Percentiles rank a stretch among this genome's conserved stretches.
These are phyloP conservation scores for Penicillium sp. DNA, from an alignment of 2,329 filamentous ascomycete species.

Conservation along the genomic window DNA sequence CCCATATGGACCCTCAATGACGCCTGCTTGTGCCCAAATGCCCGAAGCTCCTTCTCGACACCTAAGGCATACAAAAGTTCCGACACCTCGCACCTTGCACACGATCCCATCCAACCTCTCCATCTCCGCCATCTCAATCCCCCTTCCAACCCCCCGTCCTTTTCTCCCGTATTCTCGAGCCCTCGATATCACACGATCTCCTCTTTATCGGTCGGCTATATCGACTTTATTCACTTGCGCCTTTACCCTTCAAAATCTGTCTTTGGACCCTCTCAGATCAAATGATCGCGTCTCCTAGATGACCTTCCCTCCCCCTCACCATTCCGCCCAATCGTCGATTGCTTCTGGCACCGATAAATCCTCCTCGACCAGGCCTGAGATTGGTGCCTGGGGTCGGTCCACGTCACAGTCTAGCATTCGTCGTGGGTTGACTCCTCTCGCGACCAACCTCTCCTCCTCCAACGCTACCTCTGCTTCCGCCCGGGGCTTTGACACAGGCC, in stretches of 20 bases:
- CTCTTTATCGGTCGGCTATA: conserved; percentile 10
- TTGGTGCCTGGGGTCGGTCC: conserved; percentile 54
- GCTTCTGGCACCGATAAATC: conserved; percentile 48
- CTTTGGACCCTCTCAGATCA: conserved; percentile 39
- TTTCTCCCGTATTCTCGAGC: conserved; percentile 7
- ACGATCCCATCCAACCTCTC: conserved; percentile 21
- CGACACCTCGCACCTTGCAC: conserved; percentile 22
- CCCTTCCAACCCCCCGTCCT: conserved; percentile 15
- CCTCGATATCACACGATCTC: conserved; percentile 10
- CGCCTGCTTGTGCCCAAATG: not conserved
- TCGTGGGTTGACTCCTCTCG: conserved; percentile 55
- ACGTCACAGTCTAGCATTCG: conserved; percentile 52
- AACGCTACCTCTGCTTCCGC: conserved; percentile 40
- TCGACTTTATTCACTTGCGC: conserved; percentile 16
- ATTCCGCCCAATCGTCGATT: conserved; percentile 50
- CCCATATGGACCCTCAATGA: not conserved
- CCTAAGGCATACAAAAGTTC: conserved; percentile 23
- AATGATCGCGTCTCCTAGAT: conserved; percentile 53
- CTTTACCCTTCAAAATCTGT: conserved; percentile 32
- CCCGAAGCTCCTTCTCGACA: conserved; percentile 17
- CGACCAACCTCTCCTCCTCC: conserved; percentile 47
- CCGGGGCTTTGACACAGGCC: conserved; percentile 40
- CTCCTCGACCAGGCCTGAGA: conserved; percentile 45
- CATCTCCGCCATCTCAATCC: conserved; percentile 17
- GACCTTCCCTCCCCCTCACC: conserved; percentile 52